Evolutionary conservation across 495 filamentous ascomycete genomes (phyloP).

Genomic region (Lindgomyces ingoldianus): DNA sequence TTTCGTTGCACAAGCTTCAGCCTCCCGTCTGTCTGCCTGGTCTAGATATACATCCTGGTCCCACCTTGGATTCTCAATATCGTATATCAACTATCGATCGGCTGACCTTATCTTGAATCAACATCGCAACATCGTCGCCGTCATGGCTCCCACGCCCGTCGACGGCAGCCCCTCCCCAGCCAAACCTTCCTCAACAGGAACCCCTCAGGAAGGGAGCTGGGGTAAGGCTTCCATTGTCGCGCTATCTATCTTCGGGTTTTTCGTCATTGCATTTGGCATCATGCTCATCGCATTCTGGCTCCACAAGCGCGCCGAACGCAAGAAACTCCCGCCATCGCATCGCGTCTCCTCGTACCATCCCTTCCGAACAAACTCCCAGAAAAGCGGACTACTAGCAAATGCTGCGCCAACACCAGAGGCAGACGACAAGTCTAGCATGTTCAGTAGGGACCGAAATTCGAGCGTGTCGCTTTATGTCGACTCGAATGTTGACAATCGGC

Average conservation of each 20-base stretch:
- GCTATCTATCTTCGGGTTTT: slow-evolving; percentile 23
- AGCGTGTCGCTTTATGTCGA: slow-evolving; percentile 26
- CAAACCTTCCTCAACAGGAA: background rate
- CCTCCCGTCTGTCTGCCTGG: background rate
- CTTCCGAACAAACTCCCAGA: slow-evolving; percentile 19
- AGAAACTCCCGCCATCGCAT: slow-evolving; percentile 26
- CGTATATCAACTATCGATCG: no score
- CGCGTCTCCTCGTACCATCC: slow-evolving; percentile 28
- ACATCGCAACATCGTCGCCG: background rate
- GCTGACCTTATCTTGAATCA: background rate
- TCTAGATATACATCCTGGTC: background rate
- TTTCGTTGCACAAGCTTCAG: slow-evolving; percentile 5
- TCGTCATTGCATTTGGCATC: slow-evolving; percentile 12
- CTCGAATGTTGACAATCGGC: background rate
- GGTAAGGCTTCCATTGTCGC: slow-evolving; percentile 21
- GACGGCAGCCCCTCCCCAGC: background rate
- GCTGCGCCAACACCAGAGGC: slow-evolving; percentile 10
- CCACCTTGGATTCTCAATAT: background rate
- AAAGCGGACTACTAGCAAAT: slow-evolving; percentile 24
- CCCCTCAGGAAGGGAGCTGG: background rate
- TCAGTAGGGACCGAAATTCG: slow-evolving; percentile 16
- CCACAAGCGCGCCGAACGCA: slow-evolving; percentile 16
- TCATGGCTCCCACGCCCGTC: slow-evolving; percentile 19
- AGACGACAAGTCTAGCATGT: slow-evolving; percentile 31
- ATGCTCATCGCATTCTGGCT: slow-evolving; percentile 11